A percentile compares a stretch with the other conserved stretches of the same genome.
Evolutionary conservation across 1,284 basidiomycete species (phyloP).

Genomic region (Apiotrichum gamsii): DNA sequence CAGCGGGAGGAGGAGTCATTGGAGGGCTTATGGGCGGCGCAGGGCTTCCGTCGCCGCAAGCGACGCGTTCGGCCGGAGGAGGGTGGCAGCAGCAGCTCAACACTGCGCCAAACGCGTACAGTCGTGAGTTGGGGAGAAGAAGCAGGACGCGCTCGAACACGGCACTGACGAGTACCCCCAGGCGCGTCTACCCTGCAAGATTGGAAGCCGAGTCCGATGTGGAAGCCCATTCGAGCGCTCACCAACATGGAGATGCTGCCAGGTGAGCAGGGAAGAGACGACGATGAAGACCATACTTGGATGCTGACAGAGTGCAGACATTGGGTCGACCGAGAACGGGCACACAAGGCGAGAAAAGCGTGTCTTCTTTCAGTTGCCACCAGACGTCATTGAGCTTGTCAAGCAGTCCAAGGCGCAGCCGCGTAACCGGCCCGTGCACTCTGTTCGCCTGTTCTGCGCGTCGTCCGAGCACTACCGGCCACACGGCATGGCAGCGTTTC

Average conservation of each 20-base stretch:
- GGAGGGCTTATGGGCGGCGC: no score
- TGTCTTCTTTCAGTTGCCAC: slow-evolving; percentile 26
- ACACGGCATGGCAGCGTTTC: slow-evolving; percentile 40
- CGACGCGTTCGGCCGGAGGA: no score
- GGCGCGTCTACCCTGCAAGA: slow-evolving; percentile 22
- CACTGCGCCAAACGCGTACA: not conserved
- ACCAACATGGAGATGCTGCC: slow-evolving; percentile 37
- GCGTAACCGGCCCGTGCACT: slow-evolving; percentile 27
- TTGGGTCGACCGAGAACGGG: slow-evolving; percentile 27
- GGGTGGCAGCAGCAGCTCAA: not conserved
- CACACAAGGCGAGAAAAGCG: slow-evolving; percentile 28
- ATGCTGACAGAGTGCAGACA: slow-evolving; percentile 18
- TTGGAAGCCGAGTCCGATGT: slow-evolving; percentile 45
- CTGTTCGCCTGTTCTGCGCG: slow-evolving; percentile 79
- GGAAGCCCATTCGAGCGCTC: slow-evolving; percentile 42
- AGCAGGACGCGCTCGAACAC: no score
- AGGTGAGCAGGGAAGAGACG: slow-evolving; percentile 9
- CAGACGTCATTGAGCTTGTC: slow-evolving; percentile 35
- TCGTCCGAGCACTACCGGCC: slow-evolving; percentile 71
- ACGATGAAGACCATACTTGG: not conserved
- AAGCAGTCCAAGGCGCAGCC: slow-evolving; percentile 29
- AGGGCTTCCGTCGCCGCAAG: no score
- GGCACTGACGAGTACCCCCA: slow-evolving; percentile 1
- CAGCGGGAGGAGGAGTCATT: no score
- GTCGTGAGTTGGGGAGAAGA: not conserved